Evolutionary conservation across 2,329 filamentous ascomycete species (phyloP).

Genomic region (Aspergillus neotritici): DNA sequence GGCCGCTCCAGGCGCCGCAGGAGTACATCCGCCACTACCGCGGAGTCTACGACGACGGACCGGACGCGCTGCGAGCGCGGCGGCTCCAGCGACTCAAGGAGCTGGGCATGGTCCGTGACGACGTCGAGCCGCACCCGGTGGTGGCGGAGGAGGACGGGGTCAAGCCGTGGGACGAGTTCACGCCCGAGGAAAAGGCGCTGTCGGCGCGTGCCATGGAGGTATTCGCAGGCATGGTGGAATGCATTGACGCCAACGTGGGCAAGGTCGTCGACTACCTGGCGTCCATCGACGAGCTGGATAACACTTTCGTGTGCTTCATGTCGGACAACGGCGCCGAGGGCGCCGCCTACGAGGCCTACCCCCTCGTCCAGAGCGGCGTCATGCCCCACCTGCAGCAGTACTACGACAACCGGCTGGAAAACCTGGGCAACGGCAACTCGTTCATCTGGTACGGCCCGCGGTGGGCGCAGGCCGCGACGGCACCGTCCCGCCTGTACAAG

Average conservation of each 20-base stretch:
- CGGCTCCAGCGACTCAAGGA: constrained; percentile 53
- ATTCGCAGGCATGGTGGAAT: constrained; percentile 60
- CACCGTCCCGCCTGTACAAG: constrained; percentile 47
- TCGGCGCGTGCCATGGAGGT: constrained; percentile 54
- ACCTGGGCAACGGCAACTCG: constrained; percentile 52
- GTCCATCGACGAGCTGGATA: constrained; percentile 54
- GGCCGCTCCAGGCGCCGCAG: constrained; percentile 56
- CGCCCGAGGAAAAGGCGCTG: constrained; percentile 34
- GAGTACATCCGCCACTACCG: constrained; percentile 54
- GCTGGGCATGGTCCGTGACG: constrained; percentile 49
- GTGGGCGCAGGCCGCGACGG: constrained; percentile 52
- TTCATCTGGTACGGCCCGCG: constrained; percentile 58
- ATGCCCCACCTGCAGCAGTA: constrained; percentile 52
- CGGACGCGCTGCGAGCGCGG: constrained; percentile 50
- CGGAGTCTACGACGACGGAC: constrained; percentile 57
- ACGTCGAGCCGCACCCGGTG: constrained; percentile 39
- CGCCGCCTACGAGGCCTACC: constrained; percentile 54
- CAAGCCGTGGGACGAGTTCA: constrained; percentile 35
- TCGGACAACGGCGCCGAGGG: constrained; percentile 60
- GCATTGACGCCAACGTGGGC: constrained; percentile 56
- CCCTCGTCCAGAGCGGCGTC: constrained; percentile 51
- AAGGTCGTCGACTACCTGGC: constrained; percentile 54
- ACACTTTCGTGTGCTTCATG: constrained; percentile 60
- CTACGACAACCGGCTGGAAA: constrained; percentile 55
- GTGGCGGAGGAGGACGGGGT: constrained; percentile 45